Base-by-base conservation (phyloP, 2,329 filamentous ascomycete genomes). In the Stagonosporopsis cucurbitacearum region DNA sequence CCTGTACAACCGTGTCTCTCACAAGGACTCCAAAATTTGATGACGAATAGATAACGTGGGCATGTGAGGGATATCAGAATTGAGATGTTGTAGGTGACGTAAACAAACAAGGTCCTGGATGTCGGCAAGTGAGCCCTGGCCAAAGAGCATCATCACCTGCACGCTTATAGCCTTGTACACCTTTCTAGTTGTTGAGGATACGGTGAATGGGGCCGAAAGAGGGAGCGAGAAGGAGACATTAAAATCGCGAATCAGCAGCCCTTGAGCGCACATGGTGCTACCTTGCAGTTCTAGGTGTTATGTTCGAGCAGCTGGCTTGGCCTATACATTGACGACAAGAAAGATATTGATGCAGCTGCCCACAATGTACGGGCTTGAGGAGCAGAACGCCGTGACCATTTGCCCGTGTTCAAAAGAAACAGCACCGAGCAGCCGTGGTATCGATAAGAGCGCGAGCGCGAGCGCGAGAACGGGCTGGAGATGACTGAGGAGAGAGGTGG, bases 361-460 rank as follows among this genome's bases (percentile, higher is more conserved):
- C n/a, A 13, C 35, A 9, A n/a, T 17, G 28, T 11, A 9, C 12
- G 35, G 5, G 17, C 17, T 15, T 19, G 5, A 20, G 17, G 13
- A 28, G 8, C 4, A 20, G n/a, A 11, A 13, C n/a, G 17, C 35
- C 3, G 20, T 17, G 20, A 23, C 36, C 2, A 20, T 9, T 13
- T 13, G 20, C 9, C 19, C 19, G 23, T 11, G 22, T 9, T 39
- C 11, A 22, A 20, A 12, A 5, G 9, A 4, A 15, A 39, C 36
- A 23, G 12, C 20, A 39, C 28, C 17, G n/a, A n/a, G n/a, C 9
- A 13, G 17, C 7, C 17, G 26, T 15, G 32, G 47, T 43, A 54
- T 51, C 42, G 42, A 43, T 45, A 46, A 44, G 47, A 19, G 45
- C 51, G 51, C 45, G 51, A 40, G 50, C 43, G 52, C 32, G 50